Base-by-base conservation (phyloP, 306 rosid genomes). In the Dalbergia cochinchinensis region DNA sequence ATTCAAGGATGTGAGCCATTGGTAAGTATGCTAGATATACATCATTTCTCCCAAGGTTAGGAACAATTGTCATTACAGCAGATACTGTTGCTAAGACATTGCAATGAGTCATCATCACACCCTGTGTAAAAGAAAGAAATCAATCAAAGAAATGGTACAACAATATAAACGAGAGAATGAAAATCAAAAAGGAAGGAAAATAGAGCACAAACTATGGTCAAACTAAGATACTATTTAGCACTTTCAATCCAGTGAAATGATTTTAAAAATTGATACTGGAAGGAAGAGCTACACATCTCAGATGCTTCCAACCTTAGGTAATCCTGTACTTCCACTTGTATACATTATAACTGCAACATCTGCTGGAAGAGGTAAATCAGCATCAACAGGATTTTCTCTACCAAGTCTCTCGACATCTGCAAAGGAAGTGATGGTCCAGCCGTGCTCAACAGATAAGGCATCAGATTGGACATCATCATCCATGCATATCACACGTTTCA, bases 311-410 rank as follows among this genome's bases (percentile, higher is more conserved):
- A 93, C 98, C 97, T 93, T 91, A 54, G 98, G 94, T 50, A 93
- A 85, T 78, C 98, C 98, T 1, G 97, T 93, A 78, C 98, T 93
- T 84, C 98, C 98, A 79, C 98, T 93, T 59, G 98, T 91, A 77
- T 91, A 93, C 98, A 93, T 93, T 75, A 93, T 91, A 82, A 93
- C 98, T 9, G 97, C 98, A 80, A 91, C 73, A 85, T 93, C 97
- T 34, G 92, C 86, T 34, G 97, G 69, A 78, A 88, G 85, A 65
- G 98, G 98, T 66, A 93, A 83, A 74, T 90, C 91, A 22, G 94
- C 85, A 13, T 86, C 94, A 34, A 87, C 76, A 58, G 87, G 90
- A 45, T 79, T 82, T 86, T 85, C 89, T 82, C 76, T 85, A n/a
- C 98, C 98, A 80, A 87, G 92, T 73, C 14, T 83, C 82, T 80